Evolutionary conservation across 352 stramenopile species (phyloP).

Genomic region (Phytophthora sojae): DNA sequence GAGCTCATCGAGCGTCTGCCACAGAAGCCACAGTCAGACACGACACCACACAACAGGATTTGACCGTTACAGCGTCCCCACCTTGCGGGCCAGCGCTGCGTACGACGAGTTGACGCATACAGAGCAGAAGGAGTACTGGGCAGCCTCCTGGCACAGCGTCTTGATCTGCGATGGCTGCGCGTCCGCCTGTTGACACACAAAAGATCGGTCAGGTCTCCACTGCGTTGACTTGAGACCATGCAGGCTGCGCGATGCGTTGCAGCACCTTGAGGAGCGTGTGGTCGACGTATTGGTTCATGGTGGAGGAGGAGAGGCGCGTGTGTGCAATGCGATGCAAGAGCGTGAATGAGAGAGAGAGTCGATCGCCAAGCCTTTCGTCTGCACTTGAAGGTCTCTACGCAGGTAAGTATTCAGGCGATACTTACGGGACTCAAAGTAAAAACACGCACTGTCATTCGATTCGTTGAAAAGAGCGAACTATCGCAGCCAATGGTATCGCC

Average conservation of each 20-base stretch:
- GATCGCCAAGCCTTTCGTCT: constrained; percentile 10
- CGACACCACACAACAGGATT: not conserved
- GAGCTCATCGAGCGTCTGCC: constrained; percentile 55
- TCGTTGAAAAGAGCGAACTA: constrained; percentile 11
- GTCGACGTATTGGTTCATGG: constrained; percentile 76
- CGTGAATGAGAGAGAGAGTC: constrained; percentile 17
- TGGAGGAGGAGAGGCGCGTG: not conserved
- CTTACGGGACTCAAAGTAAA: not conserved
- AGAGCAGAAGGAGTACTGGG: constrained; percentile 72
- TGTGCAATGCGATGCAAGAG: constrained; percentile 6
- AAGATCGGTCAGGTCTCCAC: constrained; percentile 15
- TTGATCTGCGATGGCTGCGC: constrained; percentile 70
- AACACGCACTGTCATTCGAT: constrained; percentile 18
- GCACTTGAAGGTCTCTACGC: constrained; percentile 1
- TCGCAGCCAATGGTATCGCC: constrained; percentile 10
- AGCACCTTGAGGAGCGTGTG: constrained; percentile 85
- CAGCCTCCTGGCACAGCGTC: constrained; percentile 74
- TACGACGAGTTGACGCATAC: constrained; percentile 89
- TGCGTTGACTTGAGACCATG: not conserved
- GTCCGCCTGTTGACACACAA: constrained; percentile 48
- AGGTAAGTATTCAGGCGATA: constrained; percentile 42
- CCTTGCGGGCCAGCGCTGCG: constrained; percentile 65
- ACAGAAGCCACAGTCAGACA: not conserved
- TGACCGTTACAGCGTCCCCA: constrained; percentile 11
- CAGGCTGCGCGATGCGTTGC: not conserved